phyloP scores from a whole-genome alignment of 2,329 filamentous ascomycete species.

The Corynespora cassiicola region DNA sequence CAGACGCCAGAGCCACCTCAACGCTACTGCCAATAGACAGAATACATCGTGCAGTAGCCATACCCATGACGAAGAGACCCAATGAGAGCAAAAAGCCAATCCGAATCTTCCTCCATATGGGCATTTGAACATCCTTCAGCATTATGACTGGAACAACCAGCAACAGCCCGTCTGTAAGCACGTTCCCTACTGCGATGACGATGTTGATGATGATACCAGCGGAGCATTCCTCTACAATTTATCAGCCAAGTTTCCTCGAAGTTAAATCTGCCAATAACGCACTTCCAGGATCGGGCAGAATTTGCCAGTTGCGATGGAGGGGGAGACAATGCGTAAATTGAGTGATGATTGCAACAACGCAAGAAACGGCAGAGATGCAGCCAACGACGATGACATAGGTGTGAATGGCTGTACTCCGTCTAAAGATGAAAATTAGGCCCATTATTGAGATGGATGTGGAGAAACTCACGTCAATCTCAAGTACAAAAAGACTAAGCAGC shows the following conservation, averaged over 20 bases:
- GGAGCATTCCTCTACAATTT: conserved; percentile 1
- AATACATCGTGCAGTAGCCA: conserved; percentile 4
- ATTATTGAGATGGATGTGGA: too few species aligned
- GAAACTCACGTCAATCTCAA: background rate
- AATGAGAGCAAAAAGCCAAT: conserved; percentile 7
- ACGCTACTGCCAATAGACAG: background rate
- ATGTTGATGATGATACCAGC: conserved; percentile 2
- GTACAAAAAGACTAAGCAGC: background rate
- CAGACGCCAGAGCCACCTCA: conserved; percentile 5
- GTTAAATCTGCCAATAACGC: background rate
- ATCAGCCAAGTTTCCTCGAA: background rate
- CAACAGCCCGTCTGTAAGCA: background rate
- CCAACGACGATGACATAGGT: too few species aligned
- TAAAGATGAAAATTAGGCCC: too few species aligned
- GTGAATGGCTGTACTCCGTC: too few species aligned
- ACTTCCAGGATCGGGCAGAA: conserved; percentile 8
- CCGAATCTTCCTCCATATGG: background rate
- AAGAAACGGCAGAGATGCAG: too few species aligned
- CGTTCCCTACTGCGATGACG: background rate
- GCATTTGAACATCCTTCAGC: background rate
- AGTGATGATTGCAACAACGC: conserved; percentile 4
- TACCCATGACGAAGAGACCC: conserved; percentile 8
- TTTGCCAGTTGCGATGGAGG: conserved; percentile 7
- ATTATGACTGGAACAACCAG: conserved; percentile 1
- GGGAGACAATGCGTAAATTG: conserved; percentile 7